A percentile compares a stretch with the other conserved stretches of the same genome.
Evolutionary conservation across 495 filamentous ascomycete genomes (phyloP).

Genomic region (Aspergillus conjunctus): DNA sequence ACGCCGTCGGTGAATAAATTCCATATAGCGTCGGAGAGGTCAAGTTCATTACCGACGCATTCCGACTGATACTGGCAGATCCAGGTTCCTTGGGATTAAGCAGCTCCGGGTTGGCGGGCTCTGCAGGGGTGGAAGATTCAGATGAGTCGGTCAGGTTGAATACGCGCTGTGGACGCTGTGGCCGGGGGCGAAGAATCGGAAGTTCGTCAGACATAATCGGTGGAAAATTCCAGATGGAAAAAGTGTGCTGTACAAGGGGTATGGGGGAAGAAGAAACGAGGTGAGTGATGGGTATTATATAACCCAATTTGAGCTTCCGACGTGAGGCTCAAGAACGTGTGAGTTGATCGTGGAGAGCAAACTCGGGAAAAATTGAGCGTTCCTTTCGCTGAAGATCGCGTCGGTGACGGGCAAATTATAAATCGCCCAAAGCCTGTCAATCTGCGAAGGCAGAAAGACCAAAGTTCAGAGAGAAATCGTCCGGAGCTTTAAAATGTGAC

Average conservation of each 20-base stretch:
- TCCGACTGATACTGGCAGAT: conserved; percentile 54
- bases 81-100: conserved; percentile 37
- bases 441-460: too few relatives aligned
- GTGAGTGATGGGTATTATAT: not conserved
- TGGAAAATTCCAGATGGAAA: not conserved
- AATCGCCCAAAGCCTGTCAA: too few relatives aligned
- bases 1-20: conserved; percentile 76
- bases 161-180: conserved; percentile 72
- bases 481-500: too few relatives aligned
- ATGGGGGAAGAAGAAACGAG: not conserved
- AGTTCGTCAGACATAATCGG: conserved; percentile 48
- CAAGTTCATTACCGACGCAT: conserved; percentile 80
- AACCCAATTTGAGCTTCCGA: not conserved
- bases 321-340: not conserved
- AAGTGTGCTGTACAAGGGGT: not conserved
- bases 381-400: too few relatives aligned
- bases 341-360: not conserved
- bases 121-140: conserved; percentile 49
- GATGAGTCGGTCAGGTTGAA: conserved; percentile 67
- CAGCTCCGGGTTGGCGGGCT: conserved; percentile 36
- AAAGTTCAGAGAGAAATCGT: too few relatives aligned
- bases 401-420: too few relatives aligned
- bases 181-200: conserved; percentile 69
- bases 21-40: conserved; percentile 87
- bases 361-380: not conserved